These are phyloP conservation scores for Starmerella stellata DNA, from an alignment of 805 yeast genomes.

Conservation along the genomic window DNA sequence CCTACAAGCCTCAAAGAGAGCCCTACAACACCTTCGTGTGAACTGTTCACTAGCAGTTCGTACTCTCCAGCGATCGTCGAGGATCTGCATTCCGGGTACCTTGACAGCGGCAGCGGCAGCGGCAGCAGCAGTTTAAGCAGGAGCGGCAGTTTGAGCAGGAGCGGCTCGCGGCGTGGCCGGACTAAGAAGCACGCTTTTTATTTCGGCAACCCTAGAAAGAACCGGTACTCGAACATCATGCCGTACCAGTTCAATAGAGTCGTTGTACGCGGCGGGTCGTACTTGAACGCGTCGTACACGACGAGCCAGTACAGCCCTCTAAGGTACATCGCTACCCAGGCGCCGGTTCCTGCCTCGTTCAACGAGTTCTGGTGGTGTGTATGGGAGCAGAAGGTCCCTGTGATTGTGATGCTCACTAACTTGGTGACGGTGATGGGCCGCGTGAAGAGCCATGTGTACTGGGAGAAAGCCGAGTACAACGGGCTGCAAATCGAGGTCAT, in stretches of 20 bases:
- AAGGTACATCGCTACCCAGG: slow-evolving; percentile 79
- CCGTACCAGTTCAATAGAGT: slow-evolving; percentile 80
- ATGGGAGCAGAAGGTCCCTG: slow-evolving; percentile 43
- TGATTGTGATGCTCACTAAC: slow-evolving; percentile 62
- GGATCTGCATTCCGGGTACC: background rate
- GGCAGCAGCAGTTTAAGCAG: slow-evolving; percentile 4
- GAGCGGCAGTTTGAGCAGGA: no score
- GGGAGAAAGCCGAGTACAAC: slow-evolving; percentile 46
- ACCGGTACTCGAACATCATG: slow-evolving; percentile 74
- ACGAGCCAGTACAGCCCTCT: slow-evolving; percentile 23
- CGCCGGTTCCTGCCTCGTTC: slow-evolving; percentile 63
- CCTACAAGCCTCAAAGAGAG: slow-evolving; percentile 2
- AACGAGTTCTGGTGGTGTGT: slow-evolving; percentile 75
- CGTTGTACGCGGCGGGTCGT: slow-evolving; percentile 29
- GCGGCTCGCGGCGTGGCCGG: slow-evolving; percentile 2
- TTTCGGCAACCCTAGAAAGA: slow-evolving; percentile 72
- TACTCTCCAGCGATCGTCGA: background rate
- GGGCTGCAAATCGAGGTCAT: slow-evolving; percentile 18
- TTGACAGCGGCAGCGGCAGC: no score
- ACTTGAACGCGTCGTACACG: slow-evolving; percentile 73
- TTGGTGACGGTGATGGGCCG: slow-evolving; percentile 56
- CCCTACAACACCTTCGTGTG: slow-evolving; percentile 8
- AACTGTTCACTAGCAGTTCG: background rate
- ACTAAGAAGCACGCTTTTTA: slow-evolving; percentile 30
- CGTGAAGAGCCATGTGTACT: slow-evolving; percentile 71